Percentiles rank a stretch among this genome's conserved stretches.
Evolutionary conservation across 1,284 basidiomycete species (phyloP).

Genomic region (Schizophyllum amplum): DNA sequence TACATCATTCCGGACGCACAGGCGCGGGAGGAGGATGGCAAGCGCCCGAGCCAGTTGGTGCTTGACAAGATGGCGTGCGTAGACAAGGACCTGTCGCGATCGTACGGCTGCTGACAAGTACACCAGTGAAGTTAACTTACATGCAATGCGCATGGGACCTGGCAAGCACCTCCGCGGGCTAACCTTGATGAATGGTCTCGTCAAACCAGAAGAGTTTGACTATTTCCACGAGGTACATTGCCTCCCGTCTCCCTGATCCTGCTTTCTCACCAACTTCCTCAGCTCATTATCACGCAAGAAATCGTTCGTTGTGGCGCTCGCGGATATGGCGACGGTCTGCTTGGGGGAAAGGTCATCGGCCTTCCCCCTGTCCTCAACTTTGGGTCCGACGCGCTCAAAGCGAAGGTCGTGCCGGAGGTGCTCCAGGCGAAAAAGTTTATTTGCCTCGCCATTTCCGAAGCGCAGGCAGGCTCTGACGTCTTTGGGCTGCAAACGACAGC

Average conservation of each 20-base stretch:
- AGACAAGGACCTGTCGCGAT: not conserved
- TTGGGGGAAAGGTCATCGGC: constrained; percentile 70
- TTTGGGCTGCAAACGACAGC: constrained; percentile 74
- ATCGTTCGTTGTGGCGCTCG: constrained; percentile 65
- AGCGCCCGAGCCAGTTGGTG: constrained; percentile 52
- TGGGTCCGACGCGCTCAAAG: constrained; percentile 70
- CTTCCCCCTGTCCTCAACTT: constrained; percentile 84
- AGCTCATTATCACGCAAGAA: constrained; percentile 84
- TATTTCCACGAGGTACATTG: constrained; percentile 59
- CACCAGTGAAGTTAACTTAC: not conserved
- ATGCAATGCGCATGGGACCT: constrained; percentile 80
- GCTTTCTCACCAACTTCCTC: constrained; percentile 18
- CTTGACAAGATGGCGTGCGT: constrained; percentile 53
- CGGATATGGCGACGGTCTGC: constrained; percentile 63
- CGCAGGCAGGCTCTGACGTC: constrained; percentile 93
- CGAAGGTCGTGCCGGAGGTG: constrained; percentile 77
- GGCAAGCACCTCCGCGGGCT: constrained; percentile 76
- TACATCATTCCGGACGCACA: constrained; percentile 54
- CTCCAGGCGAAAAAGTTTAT: constrained; percentile 79
- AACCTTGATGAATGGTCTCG: constrained; percentile 67
- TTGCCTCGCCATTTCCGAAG: constrained; percentile 81
- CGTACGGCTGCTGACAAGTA: not conserved
- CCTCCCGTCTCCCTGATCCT: not conserved
- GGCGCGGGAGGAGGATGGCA: constrained; percentile 64
- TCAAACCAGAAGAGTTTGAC: constrained; percentile 80